Evolutionary conservation across 345 rosid species (phyloP).

Genomic region (Populus ilicifolia): DNA sequence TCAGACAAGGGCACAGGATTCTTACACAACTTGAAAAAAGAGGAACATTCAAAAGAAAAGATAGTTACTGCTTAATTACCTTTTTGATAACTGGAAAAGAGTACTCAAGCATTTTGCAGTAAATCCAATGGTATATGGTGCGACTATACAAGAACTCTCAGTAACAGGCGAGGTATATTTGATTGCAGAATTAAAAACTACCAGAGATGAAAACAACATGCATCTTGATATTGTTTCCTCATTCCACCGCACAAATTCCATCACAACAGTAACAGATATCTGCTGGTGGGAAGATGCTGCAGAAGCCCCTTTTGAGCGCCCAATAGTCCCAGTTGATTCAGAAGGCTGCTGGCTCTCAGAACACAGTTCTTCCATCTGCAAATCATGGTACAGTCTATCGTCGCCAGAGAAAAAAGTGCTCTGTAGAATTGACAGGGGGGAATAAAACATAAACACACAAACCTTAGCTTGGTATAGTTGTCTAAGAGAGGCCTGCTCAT

Average conservation of each 20-base stretch:
- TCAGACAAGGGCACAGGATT: background rate
- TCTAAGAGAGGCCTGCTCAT: slow-evolving; percentile 84
- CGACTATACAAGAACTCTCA: background rate
- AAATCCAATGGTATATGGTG: background rate
- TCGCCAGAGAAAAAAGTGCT: background rate
- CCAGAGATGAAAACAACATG: slow-evolving; percentile 83
- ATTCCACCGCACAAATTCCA: slow-evolving; percentile 96
- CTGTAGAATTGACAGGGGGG: slow-evolving; percentile 12
- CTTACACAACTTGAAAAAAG: background rate
- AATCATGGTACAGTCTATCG: slow-evolving; percentile 10
- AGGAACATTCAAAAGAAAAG: background rate
- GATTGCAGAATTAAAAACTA: slow-evolving; percentile 28
- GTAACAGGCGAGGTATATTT: background rate
- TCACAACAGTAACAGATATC: slow-evolving; percentile 96
- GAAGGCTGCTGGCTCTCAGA: slow-evolving; percentile 72
- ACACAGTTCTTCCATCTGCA: slow-evolving; percentile 87
- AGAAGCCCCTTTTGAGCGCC: slow-evolving; percentile 89
- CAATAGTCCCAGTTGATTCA: slow-evolving; percentile 83
- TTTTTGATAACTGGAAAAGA: background rate
- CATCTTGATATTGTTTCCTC: slow-evolving; percentile 98
- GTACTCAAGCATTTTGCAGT: background rate
- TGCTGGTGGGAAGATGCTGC: slow-evolving; percentile 75
- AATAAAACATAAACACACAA: background rate
- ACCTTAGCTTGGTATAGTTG: slow-evolving; percentile 93
- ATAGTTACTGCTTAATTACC: background rate